A percentile compares a stretch with the other conserved stretches of the same genome.
phyloP scores from a whole-genome alignment of 768 basidiomycete species.

The Hebeloma cylindrosporum region DNA sequence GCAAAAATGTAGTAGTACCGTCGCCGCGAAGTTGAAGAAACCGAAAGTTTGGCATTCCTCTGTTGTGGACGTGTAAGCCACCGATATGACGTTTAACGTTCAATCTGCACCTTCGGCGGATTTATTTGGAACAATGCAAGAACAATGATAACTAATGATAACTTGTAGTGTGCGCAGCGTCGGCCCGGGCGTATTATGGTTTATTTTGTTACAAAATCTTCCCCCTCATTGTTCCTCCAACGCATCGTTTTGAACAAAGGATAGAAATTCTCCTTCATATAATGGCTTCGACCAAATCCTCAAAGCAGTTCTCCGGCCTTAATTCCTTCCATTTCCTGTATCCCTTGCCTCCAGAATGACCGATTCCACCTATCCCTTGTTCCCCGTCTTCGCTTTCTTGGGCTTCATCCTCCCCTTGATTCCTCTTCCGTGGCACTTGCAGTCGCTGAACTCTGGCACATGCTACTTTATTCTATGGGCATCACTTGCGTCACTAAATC shows the following conservation, averaged over 20 bases:
- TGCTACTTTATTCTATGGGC: conserved; percentile 49
- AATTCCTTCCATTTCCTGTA: neutral
- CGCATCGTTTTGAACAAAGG: neutral
- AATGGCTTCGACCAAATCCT: neutral
- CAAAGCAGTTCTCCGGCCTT: neutral
- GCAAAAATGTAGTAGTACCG: too few relatives aligned
- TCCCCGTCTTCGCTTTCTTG: conserved; percentile 40
- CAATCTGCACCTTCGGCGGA: too few relatives aligned
- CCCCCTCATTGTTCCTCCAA: too few relatives aligned
- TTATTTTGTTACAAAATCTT: too few relatives aligned
- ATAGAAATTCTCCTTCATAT: neutral
- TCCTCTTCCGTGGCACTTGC: conserved; percentile 55
- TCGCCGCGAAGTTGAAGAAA: too few relatives aligned
- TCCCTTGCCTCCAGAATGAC: conserved; percentile 5
- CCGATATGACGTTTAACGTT: too few relatives aligned
- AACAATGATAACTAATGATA: too few relatives aligned
- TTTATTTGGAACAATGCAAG: too few relatives aligned
- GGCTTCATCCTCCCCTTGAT: conserved; percentile 46
- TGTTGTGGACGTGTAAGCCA: too few relatives aligned
- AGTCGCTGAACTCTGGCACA: conserved; percentile 48
- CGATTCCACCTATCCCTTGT: conserved; percentile 36
- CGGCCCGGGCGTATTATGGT: too few relatives aligned
- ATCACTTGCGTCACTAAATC: conserved; percentile 37
- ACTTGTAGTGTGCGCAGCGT: too few relatives aligned
- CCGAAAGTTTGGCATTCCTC: too few relatives aligned